Evolutionary conservation across 2,329 filamentous ascomycete species (phyloP).

Genomic region (Phoma sp.): DNA sequence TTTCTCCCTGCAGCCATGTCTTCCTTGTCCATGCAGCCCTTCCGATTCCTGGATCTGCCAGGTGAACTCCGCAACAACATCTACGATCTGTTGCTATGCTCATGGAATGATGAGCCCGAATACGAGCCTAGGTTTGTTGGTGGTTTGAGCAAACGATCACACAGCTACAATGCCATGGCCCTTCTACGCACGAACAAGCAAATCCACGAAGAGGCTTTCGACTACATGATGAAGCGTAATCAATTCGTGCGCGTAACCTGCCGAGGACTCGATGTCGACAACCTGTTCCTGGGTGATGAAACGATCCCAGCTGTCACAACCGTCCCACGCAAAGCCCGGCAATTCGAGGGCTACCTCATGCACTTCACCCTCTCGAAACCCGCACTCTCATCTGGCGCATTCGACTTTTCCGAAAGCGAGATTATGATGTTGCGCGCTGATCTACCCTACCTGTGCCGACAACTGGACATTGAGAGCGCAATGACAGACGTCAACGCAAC

Average conservation of each 20-base stretch:
- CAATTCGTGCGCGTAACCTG: constrained; percentile 38
- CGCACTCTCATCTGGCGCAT: constrained; percentile 17
- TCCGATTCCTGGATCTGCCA: constrained; percentile 38
- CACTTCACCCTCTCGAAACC: constrained; percentile 37
- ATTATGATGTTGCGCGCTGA: constrained; percentile 36
- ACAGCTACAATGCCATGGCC: constrained; percentile 28
- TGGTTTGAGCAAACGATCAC: constrained; percentile 27
- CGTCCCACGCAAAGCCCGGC: constrained; percentile 21
- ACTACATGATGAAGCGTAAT: constrained; percentile 39
- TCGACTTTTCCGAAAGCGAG: constrained; percentile 31
- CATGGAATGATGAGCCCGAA: constrained; percentile 32
- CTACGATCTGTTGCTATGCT: constrained; percentile 36
- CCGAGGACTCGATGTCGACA: constrained; percentile 28
- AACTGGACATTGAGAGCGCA: constrained; percentile 35
- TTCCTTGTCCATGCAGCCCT: constrained; percentile 23
- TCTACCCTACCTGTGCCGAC: constrained; percentile 29
- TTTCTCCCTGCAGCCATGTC: constrained; percentile 18
- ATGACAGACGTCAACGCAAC: constrained; percentile 35
- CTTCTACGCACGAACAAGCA: constrained; percentile 37
- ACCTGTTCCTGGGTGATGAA: constrained; percentile 28
- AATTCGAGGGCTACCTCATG: constrained; percentile 36
- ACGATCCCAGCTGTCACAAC: constrained; percentile 31
- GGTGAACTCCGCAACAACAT: constrained; percentile 36
- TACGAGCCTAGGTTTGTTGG: constrained; percentile 23
- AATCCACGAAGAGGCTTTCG: constrained; percentile 36